phyloP scores from a whole-genome alignment of 1,139 yeast genomes.

The Eremothecium sinecaudum region DNA sequence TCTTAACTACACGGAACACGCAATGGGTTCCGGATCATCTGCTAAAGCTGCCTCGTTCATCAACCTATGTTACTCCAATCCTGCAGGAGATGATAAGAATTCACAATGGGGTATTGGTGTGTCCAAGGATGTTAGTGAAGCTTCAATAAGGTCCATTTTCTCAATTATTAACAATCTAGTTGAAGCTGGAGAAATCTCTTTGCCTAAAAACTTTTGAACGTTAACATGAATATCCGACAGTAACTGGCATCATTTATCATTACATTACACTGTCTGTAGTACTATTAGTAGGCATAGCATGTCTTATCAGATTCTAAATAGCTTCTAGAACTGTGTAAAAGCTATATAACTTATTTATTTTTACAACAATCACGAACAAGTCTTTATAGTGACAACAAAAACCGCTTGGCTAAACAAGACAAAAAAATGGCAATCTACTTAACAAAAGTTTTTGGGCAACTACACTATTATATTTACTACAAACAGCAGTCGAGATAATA shows the following conservation, averaged over 20 bases:
- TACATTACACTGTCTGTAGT: too few species aligned
- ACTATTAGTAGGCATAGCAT: too few species aligned
- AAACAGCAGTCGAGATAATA: too few species aligned
- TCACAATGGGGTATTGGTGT: conserved; percentile 91
- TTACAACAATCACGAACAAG: too few species aligned
- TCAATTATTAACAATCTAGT: conserved; percentile 53
- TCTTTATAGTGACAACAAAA: too few species aligned
- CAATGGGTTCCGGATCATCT: conserved; percentile 77
- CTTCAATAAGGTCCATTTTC: conserved; percentile 71
- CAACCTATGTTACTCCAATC: conserved; percentile 43
- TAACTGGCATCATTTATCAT: too few species aligned
- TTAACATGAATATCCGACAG: too few species aligned
- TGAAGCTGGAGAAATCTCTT: conserved; percentile 26
- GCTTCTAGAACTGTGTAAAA: too few species aligned
- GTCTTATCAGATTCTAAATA: too few species aligned
- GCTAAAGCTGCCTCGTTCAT: conserved; percentile 89
- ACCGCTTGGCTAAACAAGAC: too few species aligned
- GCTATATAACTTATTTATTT: too few species aligned
- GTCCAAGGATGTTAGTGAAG: conserved; percentile 85
- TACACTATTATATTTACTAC: background rate
- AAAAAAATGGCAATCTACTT: background rate
- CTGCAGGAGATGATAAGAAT: conserved; percentile 37
- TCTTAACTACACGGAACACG: conserved; percentile 81
- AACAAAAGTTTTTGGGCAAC: background rate
- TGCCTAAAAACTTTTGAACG: too few species aligned